Evolutionary conservation across 2,329 filamentous ascomycete species (phyloP).

Genomic region (Ophiosphaerella korrae): DNA sequence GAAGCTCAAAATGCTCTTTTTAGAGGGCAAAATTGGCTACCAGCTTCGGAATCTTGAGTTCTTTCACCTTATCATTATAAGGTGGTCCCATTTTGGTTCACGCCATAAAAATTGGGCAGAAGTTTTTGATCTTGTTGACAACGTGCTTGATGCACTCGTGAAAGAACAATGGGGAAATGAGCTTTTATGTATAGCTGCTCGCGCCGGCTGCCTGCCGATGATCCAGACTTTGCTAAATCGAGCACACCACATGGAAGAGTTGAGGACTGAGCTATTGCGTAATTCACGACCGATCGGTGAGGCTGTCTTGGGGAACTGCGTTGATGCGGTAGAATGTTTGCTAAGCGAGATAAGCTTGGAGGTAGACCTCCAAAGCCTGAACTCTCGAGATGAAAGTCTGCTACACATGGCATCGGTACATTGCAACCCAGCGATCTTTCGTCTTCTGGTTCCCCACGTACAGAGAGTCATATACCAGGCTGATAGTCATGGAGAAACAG

Average conservation of each 20-base stretch:
- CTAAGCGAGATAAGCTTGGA: no score
- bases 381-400: no score
- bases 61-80: constrained; percentile 8
- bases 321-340: no score
- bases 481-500: no score
- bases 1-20: constrained; percentile 10
- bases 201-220: constrained; percentile 9
- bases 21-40: constrained; percentile 5
- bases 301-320: background rate
- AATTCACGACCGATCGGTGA: background rate
- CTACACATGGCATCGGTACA: no score
- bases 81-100: constrained; percentile 1
- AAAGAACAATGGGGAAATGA: constrained; percentile 9
- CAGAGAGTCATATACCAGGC: no score
- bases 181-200: constrained; percentile 13
- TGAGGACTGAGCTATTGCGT: background rate
- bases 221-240: constrained; percentile 7
- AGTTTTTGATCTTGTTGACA: constrained; percentile 8
- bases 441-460: no score
- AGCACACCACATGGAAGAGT: background rate
- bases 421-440: no score
- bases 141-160: constrained; percentile 6
- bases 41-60: constrained; percentile 11
- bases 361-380: no score
- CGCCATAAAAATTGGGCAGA: constrained; percentile 10